Evolutionary conservation across 345 rosid species (phyloP).

Genomic region (Psidium guajava): DNA sequence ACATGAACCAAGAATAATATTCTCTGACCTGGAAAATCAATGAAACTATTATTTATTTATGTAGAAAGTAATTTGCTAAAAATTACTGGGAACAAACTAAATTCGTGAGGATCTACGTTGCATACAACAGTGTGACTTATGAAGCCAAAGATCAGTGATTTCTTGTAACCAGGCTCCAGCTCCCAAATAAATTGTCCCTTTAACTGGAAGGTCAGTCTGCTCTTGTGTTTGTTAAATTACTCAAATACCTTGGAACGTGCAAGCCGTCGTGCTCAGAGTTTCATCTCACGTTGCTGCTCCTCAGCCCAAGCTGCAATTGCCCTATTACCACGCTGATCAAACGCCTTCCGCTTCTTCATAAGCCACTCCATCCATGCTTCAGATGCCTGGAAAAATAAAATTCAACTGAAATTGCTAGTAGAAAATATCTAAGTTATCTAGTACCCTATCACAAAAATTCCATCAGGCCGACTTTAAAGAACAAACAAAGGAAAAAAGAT

Average conservation of each 20-base stretch:
- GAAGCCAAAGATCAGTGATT: too few relatives aligned
- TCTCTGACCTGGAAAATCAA: too few relatives aligned
- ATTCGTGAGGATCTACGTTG: too few relatives aligned
- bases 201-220: not conserved
- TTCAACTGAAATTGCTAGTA: not conserved
- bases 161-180: too few relatives aligned
- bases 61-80: too few relatives aligned
- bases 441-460: not conserved
- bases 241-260: slow-evolving; percentile 68
- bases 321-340: slow-evolving; percentile 92
- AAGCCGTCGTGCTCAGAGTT: slow-evolving; percentile 76
- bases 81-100: too few relatives aligned
- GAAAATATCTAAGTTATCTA: not conserved
- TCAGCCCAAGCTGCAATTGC: slow-evolving; percentile 96
- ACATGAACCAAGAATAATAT: too few relatives aligned
- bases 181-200: not conserved
- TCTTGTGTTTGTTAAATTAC: not conserved
- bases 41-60: too few relatives aligned
- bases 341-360: slow-evolving; percentile 81
- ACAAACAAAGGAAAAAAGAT: not conserved
- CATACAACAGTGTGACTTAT: too few relatives aligned
- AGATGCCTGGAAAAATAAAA: slow-evolving; percentile 49
- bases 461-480: not conserved
- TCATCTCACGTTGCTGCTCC: slow-evolving; percentile 85
- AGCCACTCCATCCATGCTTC: slow-evolving; percentile 99